Base-by-base conservation (phyloP, 352 stramenopile genomes). In the Pythium plurisporium region DNA sequence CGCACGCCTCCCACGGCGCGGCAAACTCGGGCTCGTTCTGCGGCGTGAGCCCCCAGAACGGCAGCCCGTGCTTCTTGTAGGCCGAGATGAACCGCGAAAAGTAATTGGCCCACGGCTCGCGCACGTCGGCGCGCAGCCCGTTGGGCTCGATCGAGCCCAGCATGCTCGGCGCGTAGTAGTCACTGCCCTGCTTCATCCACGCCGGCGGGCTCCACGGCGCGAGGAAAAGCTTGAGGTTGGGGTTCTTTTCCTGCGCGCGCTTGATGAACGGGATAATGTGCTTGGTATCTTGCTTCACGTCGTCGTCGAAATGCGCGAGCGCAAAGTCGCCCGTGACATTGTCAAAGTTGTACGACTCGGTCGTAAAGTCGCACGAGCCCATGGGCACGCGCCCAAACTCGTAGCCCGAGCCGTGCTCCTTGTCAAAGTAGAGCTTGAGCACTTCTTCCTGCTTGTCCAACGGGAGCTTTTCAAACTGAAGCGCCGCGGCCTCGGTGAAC, bases 21-120 rank as follows among this genome's bases (percentile, higher is more conserved):
- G 59, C 65, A 56, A 81, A 85, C 58, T 96, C 73, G 6, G 90
- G 87, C 54, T 98, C 91, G 62, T 97, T 97, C 63, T 97, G 91
- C 5, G 89, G 80, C 14, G 89, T 92, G 31, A 97, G 62, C 4
- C 84, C 88, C 89, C 89, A 97, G 49, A 97, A 91, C 11, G 67
- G 15, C 17, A 97, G 78, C 6, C 79, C 83, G 25, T 89, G 69
- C 6, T 78, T 59, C 60, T 94, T 91, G 74, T 98, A 98, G 19
- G 87, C 91, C 23, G 70, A 73, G 47, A 97, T 94, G 51, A 96
- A 98, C 62, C 92, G 93, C 55, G 86, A 93, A 67, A 97, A 96
- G 68, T 97, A 97, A 9, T 91, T 59, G 2, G 91, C 91, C 88
- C 86, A 97, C 1, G 88, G 69, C 19, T 70, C 56, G 5, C 85